Percentiles rank a stretch among this genome's conserved stretches.
phyloP scores from a whole-genome alignment of 2,329 filamentous ascomycete species.

The Cladosporium halotolerans region DNA sequence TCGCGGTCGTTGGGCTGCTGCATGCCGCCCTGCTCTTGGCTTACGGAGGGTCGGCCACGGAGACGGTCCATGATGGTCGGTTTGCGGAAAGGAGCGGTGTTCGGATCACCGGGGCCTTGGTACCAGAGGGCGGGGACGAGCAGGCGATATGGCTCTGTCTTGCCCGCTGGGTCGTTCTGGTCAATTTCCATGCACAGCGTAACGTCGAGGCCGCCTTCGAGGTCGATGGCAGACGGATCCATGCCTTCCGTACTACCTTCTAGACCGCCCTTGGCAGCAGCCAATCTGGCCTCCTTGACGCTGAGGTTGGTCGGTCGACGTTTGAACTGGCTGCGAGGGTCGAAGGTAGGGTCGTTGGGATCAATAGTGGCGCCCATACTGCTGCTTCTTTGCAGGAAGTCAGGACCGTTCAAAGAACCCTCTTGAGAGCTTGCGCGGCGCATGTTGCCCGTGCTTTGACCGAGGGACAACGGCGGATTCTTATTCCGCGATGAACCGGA shows the following conservation, averaged over 20 bases:
- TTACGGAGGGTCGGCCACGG: constrained; percentile 8
- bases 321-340: constrained; percentile 30
- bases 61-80: constrained; percentile 20
- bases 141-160: constrained; percentile 79
- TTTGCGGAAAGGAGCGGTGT: constrained; percentile 19
- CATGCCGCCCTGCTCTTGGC: constrained; percentile 12
- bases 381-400: constrained; percentile 4
- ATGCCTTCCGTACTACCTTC: constrained; percentile 48
- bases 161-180: constrained; percentile 75
- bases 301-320: constrained; percentile 39
- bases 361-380: constrained; percentile 4
- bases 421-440: constrained; percentile 5
- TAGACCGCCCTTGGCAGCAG: constrained; percentile 45
- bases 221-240: constrained; percentile 57
- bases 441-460: neutral
- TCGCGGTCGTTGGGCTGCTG: constrained; percentile 10
- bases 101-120: constrained; percentile 25
- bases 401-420: constrained; percentile 2
- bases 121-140: constrained; percentile 70
- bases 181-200: constrained; percentile 85
- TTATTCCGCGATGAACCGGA: constrained; percentile 26
- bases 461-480: constrained; percentile 8
- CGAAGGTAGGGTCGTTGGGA: constrained; percentile 6
- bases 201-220: constrained; percentile 80
- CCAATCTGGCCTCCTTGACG: constrained; percentile 34